Conservation (phyloP, 2,329 filamentous ascomycete species). For the Fusarium temperatum region DNA sequence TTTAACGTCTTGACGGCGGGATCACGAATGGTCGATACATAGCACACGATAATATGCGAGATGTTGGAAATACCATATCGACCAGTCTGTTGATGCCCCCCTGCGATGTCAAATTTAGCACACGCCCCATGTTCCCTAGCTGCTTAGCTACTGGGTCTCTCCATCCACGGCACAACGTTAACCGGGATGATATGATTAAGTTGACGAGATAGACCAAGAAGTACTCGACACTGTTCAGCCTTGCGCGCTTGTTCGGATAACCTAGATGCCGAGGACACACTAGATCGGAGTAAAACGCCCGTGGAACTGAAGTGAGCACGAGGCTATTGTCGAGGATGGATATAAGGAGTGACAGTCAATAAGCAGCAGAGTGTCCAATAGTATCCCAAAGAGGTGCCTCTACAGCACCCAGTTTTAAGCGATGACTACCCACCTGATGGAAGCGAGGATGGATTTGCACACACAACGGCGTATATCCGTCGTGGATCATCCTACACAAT, state of each 20-base stretch:
- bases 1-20: not conserved
- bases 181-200: conserved; percentile 27
- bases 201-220: conserved; percentile 1
- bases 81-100: conserved; percentile 26
- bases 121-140: conserved; percentile 6
- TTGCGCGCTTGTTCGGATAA: not conserved
- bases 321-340: conserved; percentile 3
- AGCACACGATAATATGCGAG: conserved; percentile 6
- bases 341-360: not conserved
- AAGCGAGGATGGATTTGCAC: not conserved
- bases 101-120: conserved; percentile 42
- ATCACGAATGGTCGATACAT: conserved; percentile 2
- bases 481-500: conserved; percentile 7
- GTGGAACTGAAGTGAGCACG: not conserved
- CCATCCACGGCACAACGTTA: conserved; percentile 25
- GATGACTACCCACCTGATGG: not conserved
- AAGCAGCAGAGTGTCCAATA: not conserved
- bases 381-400: not conserved
- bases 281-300: conserved; percentile 25
- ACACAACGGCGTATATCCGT: not conserved
- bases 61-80: conserved; percentile 26
- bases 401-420: not conserved
- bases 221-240: conserved; percentile 20
- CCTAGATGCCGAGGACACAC: not conserved
- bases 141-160: conserved; percentile 16